These are phyloP conservation scores for Eremothecium cymbalariae DNA, from an alignment of 1,139 yeast species.

Conservation along the genomic window DNA sequence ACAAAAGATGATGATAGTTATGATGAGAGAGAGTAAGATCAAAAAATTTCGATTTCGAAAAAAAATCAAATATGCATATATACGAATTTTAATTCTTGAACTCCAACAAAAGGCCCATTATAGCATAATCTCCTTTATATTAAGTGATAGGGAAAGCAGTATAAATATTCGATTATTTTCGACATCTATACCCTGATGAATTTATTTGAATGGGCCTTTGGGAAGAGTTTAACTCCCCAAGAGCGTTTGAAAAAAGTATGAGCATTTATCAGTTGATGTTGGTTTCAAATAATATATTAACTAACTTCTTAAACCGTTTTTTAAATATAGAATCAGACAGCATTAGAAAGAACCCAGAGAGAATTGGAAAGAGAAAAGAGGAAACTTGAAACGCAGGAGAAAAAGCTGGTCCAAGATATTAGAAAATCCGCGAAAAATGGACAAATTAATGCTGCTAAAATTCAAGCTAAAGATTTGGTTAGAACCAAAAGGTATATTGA, in stretches of 20 bases:
- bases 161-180: too few species aligned
- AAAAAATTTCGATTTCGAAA: neutral
- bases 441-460: conserved; percentile 80
- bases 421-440: conserved; percentile 87
- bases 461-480: conserved; percentile 91
- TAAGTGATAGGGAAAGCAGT: too few species aligned
- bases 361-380: conserved; percentile 81
- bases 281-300: too few species aligned
- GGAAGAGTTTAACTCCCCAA: conserved; percentile 88
- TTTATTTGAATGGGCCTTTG: conserved; percentile 91
- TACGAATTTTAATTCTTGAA: too few species aligned
- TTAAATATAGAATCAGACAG: conserved; percentile 65
- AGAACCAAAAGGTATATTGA: conserved; percentile 75
- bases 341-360: conserved; percentile 87
- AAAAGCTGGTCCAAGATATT: conserved; percentile 74
- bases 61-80: too few species aligned
- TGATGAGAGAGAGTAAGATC: neutral
- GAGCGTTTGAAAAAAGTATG: conserved; percentile 73
- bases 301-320: neutral
- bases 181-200: too few species aligned
- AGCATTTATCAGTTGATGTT: conserved; percentile 4
- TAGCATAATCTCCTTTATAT: too few species aligned
- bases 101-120: too few species aligned
- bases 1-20: neutral
- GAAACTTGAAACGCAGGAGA: conserved; percentile 85